Base-by-base conservation (phyloP, 2,329 filamentous ascomycete species). In the Fusarium caatingaense region DNA sequence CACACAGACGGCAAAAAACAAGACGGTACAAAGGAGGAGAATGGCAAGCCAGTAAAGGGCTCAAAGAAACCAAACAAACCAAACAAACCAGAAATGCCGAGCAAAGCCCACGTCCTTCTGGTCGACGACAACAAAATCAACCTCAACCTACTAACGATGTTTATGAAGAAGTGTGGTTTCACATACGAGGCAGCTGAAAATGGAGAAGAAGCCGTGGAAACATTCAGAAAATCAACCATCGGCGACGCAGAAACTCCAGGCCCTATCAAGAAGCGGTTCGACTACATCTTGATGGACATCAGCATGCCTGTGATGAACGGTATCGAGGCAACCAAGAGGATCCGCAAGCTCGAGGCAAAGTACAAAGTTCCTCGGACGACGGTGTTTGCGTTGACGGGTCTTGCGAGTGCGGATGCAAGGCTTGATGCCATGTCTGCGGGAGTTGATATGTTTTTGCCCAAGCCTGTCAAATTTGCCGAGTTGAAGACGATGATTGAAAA, bases 261-360 rank as follows among this genome's bases (percentile, higher is more conserved):
- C 2, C 16, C 55, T 9, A 47, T 67, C 34, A 58, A 57, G 8
- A 64, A 58, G 5, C 66, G 42, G 4, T 82, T 81, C 41, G 78
- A 79, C 50, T 80, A 76, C 25, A 67, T 82, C 4, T 72, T 82
- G 3, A 82, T 82, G 80, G 86, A 88, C 66, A 82, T 87, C 9
- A 84, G 80, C 74, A 88, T 88, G 87, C 86, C 86, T 0, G 78
- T 87, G 7, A 83, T 88, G 68, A 82, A 88, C 66, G 84, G 84
- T 0, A 77, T 86, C 16, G 82, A 83, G 21, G 80, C 84, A 0
- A 87, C 85, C 11, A 78, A 80, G 12, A 79, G 78, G 56, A 87
- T 88, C 21, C 81, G 86, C 6, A 79, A 81, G 3, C 79, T 84
- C 20, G 86, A 88, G 71, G 77, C 78, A 6, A 80, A 83, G 7